Conservation (phyloP, 305 asterid genomes). For the Rubia occidens region DNA sequence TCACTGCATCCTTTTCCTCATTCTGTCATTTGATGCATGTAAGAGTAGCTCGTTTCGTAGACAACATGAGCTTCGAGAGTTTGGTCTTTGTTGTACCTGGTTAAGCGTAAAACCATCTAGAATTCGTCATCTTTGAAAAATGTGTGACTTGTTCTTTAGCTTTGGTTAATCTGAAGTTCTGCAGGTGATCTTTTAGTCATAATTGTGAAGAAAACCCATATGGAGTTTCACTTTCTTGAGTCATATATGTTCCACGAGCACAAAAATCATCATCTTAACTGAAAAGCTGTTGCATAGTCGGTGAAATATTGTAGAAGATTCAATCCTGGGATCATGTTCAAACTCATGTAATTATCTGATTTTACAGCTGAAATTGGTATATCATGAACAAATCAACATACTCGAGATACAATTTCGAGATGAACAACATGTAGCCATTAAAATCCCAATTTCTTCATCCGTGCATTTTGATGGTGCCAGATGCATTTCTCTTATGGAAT, state of each 20-base stretch:
- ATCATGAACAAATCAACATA: too few species aligned
- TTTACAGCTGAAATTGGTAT: background rate
- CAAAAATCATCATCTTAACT: background rate
- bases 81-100: background rate
- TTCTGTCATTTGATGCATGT: background rate
- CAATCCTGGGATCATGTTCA: background rate
- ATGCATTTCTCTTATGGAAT: background rate
- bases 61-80: background rate
- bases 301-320: background rate
- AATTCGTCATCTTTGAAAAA: background rate
- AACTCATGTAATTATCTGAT: background rate
- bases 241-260: background rate
- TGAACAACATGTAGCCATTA: background rate
- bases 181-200: background rate
- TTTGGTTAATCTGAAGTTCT: background rate
- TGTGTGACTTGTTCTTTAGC: background rate
- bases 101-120: background rate
- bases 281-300: background rate
- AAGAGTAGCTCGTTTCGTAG: background rate
- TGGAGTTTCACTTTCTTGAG: background rate
- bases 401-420: background rate
- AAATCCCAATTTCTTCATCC: background rate
- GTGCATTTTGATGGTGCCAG: background rate
- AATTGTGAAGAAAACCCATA: background rate
- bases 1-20: background rate